Evolutionary conservation across 768 basidiomycete species (phyloP).

Genomic region (Chalciporus pseudorubinellus): DNA sequence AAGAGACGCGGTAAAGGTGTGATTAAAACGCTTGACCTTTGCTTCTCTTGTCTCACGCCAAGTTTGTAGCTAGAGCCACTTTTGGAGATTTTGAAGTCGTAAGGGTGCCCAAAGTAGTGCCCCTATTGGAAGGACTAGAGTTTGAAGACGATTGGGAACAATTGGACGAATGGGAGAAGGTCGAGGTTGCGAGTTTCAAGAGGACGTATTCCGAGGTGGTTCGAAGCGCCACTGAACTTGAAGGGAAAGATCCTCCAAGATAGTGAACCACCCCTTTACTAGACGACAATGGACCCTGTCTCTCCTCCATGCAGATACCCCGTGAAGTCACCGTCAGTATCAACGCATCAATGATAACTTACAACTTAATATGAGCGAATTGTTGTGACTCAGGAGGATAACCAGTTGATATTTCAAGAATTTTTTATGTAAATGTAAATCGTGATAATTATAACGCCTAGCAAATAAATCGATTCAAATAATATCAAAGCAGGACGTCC

Average conservation of each 20-base stretch:
- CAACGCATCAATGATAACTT: too few relatives aligned
- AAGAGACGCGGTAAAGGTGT: constrained; percentile 16
- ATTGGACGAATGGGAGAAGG: constrained; percentile 24
- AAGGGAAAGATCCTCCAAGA: not conserved
- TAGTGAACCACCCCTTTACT: not conserved
- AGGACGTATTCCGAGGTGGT: constrained; percentile 25
- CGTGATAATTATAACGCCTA: too few relatives aligned
- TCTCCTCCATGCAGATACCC: not conserved
- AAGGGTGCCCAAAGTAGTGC: constrained; percentile 17
- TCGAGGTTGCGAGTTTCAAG: constrained; percentile 15
- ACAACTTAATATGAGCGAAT: too few relatives aligned
- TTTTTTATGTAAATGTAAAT: too few relatives aligned
- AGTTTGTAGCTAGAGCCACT: constrained; percentile 10
- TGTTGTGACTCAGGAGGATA: too few relatives aligned
- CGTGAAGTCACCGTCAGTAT: too few relatives aligned
- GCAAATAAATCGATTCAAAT: too few relatives aligned
- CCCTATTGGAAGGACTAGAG: constrained; percentile 7
- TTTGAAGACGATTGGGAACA: constrained; percentile 3
- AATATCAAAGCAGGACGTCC: too few relatives aligned
- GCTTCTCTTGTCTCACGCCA: not conserved
- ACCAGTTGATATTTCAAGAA: too few relatives aligned
- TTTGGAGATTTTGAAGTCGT: constrained; percentile 25
- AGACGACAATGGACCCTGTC: too few relatives aligned
- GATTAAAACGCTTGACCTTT: not conserved
- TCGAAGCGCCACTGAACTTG: constrained; percentile 1